Percentiles rank a stretch among this genome's conserved stretches.
Evolutionary conservation across 345 rosid species (phyloP).

Genomic region (Pelargonium nanum): DNA sequence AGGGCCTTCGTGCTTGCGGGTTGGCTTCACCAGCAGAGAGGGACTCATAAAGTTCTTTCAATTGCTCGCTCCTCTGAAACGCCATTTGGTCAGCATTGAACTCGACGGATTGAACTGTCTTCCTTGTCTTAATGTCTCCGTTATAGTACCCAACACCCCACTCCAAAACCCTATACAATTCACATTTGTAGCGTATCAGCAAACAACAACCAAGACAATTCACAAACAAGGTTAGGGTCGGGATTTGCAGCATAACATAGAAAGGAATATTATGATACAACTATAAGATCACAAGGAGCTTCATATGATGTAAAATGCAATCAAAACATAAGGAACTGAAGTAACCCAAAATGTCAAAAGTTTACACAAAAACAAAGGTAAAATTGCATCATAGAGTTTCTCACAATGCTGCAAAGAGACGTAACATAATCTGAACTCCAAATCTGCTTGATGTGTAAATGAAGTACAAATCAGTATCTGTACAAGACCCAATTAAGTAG

Average conservation of each 20-base stretch:
- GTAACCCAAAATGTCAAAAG: background rate
- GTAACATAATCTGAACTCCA: no score
- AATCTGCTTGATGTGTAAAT: background rate
- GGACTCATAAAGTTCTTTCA: constrained; percentile 32
- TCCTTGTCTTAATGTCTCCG: constrained; percentile 45
- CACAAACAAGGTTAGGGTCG: background rate
- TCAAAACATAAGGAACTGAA: no score
- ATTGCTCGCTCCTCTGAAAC: constrained; percentile 37
- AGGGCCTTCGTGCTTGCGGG: constrained; percentile 31
- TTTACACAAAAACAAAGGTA: background rate
- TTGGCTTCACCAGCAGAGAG: constrained; percentile 30
- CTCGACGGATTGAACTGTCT: constrained; percentile 36
- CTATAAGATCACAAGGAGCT: no score
- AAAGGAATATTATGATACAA: no score
- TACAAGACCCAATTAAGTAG: background rate
- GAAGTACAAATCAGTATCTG: background rate
- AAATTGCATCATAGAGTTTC: no score
- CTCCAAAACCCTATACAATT: constrained; percentile 24
- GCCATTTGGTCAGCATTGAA: constrained; percentile 22
- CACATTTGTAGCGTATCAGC: background rate
- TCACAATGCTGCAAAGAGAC: background rate
- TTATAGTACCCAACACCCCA: constrained; percentile 49
- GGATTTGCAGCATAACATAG: no score
- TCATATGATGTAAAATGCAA: no score
- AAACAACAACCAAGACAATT: background rate